A percentile compares a stretch with the other conserved stretches of the same genome.
Conservation (phyloP, 768 basidiomycete species). For the Tricholoma terreum region DNA sequence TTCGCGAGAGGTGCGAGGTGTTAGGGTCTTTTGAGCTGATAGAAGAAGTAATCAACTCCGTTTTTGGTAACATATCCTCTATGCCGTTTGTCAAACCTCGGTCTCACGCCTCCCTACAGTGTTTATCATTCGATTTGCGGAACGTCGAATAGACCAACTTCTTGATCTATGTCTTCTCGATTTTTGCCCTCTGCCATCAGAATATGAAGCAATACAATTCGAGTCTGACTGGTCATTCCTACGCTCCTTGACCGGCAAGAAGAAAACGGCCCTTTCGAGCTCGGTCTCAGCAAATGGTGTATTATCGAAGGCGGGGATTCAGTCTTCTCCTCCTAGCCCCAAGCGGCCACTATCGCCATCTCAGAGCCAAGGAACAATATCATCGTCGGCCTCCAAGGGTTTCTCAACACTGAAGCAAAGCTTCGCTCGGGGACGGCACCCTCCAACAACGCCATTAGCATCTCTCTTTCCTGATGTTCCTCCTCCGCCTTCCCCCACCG, state of each 20-base stretch:
- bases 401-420: constrained; percentile 71
- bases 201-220: constrained; percentile 83
- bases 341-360: constrained; percentile 54
- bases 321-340: constrained; percentile 50
- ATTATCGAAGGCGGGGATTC: constrained; percentile 32
- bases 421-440: constrained; percentile 49
- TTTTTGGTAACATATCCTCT: constrained; percentile 64
- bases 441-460: constrained; percentile 46
- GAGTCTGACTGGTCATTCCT: constrained; percentile 96
- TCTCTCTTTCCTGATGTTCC: constrained; percentile 47
- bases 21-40: constrained; percentile 82
- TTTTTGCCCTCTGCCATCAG: constrained; percentile 70
- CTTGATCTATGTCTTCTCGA: constrained; percentile 84
- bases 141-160: constrained; percentile 82
- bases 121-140: constrained; percentile 91
- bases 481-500: constrained; percentile 42
- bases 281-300: constrained; percentile 28
- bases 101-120: constrained; percentile 47
- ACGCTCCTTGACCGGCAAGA: constrained; percentile 66
- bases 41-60: constrained; percentile 91
- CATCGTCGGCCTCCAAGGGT: constrained; percentile 47
- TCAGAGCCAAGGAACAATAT: constrained; percentile 36
- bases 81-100: constrained; percentile 1
- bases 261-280: constrained; percentile 39
- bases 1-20: constrained; percentile 77